These are phyloP conservation scores for Decorospora gaudefroyi DNA, from an alignment of 2,329 filamentous ascomycete genomes.

Conservation along the genomic window DNA sequence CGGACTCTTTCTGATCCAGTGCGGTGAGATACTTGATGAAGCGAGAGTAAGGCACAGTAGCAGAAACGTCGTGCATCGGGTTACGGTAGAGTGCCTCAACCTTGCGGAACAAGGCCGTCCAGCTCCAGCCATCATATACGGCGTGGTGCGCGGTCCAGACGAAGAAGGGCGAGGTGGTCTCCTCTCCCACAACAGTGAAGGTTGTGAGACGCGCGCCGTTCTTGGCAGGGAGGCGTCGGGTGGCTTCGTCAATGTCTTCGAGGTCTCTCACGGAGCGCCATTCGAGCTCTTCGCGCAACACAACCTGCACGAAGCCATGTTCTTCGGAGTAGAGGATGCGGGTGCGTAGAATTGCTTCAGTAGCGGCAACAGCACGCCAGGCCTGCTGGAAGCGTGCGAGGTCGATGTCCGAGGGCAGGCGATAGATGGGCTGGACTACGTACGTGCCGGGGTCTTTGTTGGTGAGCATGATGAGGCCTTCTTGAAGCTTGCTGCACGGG, in stretches of 20 bases:
- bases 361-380: conserved; percentile 52
- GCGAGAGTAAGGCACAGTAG: conserved; percentile 35
- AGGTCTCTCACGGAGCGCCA: conserved; percentile 29
- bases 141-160: conserved; percentile 47
- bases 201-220: conserved; percentile 34
- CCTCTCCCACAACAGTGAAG: conserved; percentile 16
- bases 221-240: conserved; percentile 35
- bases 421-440: conserved; percentile 49
- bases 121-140: conserved; percentile 46
- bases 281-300: conserved; percentile 27
- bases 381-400: conserved; percentile 49
- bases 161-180: conserved; percentile 27
- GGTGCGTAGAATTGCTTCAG: conserved; percentile 55
- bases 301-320: conserved; percentile 43
- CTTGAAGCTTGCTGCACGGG: conserved; percentile 40
- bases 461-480: conserved; percentile 40
- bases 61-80: conserved; percentile 4
- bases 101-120: conserved; percentile 32
- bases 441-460: conserved; percentile 41
- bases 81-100: conserved; percentile 34
- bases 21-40: conserved; percentile 41
- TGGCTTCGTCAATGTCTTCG: conserved; percentile 32
- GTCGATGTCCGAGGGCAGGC: conserved; percentile 37
- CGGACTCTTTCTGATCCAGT: conserved; percentile 33
- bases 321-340: conserved; percentile 43